These are phyloP conservation scores for Podaxis carcinomalis DNA, from an alignment of 768 basidiomycete species.

Conservation along the genomic window DNA sequence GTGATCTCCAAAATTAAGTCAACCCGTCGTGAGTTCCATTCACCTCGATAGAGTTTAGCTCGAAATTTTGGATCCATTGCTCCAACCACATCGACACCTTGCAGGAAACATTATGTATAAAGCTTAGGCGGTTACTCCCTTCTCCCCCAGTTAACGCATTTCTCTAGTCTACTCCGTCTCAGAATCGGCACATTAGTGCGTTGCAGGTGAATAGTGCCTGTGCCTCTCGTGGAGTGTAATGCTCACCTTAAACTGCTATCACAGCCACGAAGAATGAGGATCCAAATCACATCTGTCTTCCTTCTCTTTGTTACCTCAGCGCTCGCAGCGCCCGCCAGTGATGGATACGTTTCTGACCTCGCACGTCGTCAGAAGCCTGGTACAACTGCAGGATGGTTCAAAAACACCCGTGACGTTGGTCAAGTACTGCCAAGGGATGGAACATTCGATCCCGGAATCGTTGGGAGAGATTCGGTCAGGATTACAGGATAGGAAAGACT, in stretches of 20 bases:
- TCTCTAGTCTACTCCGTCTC: background rate
- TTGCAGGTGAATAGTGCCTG: slow-evolving; percentile 5
- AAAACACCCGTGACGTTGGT: background rate
- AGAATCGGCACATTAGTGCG: background rate
- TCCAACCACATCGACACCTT: background rate
- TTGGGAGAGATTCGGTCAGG: background rate
- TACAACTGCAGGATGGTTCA: background rate
- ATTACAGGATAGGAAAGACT: background rate
- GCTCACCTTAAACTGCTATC: background rate
- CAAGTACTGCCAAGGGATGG: background rate
- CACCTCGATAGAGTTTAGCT: background rate
- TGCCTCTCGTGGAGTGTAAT: background rate
- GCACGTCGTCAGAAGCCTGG: background rate
- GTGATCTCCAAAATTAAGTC: background rate
- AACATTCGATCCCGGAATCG: background rate
- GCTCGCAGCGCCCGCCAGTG: background rate
- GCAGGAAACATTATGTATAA: slow-evolving; percentile 8
- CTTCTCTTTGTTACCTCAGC: background rate
- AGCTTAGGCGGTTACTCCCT: slow-evolving; percentile 1
- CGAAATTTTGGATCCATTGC: background rate
- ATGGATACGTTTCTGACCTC: background rate
- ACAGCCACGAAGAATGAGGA: slow-evolving; percentile 1
- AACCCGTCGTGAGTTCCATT: background rate
- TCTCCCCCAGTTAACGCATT: slow-evolving; percentile 2
- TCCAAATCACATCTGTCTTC: background rate